Base-by-base conservation (phyloP, 208 protist species). In the Trypanosoma scelopori region DNA sequence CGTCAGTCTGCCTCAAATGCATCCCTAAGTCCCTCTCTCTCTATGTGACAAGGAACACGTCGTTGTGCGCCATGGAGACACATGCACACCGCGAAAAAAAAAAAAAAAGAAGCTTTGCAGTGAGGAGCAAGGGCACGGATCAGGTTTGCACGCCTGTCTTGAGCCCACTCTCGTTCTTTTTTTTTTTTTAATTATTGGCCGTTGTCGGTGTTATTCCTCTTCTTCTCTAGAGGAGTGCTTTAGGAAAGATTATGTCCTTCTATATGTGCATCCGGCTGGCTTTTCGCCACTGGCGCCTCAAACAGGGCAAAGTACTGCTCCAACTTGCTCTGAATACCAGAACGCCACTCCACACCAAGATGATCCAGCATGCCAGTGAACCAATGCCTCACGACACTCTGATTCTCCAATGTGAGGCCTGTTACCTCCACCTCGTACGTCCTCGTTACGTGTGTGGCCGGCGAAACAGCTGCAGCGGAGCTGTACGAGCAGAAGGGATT, bases 361-460 rank as follows among this genome's bases (percentile, higher is more conserved):
- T 59, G 32, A 18, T 82, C 55, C 23, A 94, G 61, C 55, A 71
- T 61, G 9, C 20, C 52, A 27, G 66, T 73, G 30, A 90, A 53
- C 72, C 88, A 82, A 15, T 63, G 16, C 23, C 81, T 51, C 30
- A 85, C 82, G 20, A 59, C 66, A 35, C 79, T 67, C 27, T 71
- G 41, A 16, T 71, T 79, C 5, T 55, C 43, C 0, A 56, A 37
- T 2, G 58, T 46, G 7, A 85, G 72, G 45, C 79, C 84, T 13
- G 79, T 84, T 18, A 91, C 70, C 65, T 90, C 81, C 7, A 91
- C 59, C 45, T 91, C 79, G 65, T 82, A 90, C 35, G 78, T 65
- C 53, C 81, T 76, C 43, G 55, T 81, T n/a, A 55, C 59, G 45
- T 61, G 55, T 1, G 66, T 53, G 5, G 59, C 65, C 16, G 70